phyloP scores from a whole-genome alignment of 2,329 filamentous ascomycete species.

The Drechmeria coniospora region DNA sequence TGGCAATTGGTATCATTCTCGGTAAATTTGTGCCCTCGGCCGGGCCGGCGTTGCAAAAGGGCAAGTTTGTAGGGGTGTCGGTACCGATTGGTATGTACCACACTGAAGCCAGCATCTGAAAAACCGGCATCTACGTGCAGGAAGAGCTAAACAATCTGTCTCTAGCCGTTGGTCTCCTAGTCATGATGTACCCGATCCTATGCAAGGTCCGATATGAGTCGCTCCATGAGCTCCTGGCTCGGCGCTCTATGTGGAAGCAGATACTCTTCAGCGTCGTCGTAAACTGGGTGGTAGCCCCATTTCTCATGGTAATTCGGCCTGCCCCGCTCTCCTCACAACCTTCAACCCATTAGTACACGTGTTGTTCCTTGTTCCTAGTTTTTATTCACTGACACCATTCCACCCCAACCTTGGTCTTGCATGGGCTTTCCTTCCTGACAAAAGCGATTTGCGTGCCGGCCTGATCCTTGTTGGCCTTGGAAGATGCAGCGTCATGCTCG shows the following conservation, averaged over 20 bases:
- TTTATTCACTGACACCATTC: no score
- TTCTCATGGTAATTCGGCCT: slow-evolving; percentile 74
- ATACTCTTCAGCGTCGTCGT: slow-evolving; percentile 60
- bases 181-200: slow-evolving; percentile 92
- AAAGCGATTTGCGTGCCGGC: no score
- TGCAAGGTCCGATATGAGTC: slow-evolving; percentile 74
- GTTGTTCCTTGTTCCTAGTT: no score
- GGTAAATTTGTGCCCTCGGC: slow-evolving; percentile 57
- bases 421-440: no score
- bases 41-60: slow-evolving; percentile 48
- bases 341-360: no score
- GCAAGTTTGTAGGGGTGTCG: slow-evolving; percentile 55
- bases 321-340: no score
- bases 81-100: slow-evolving; percentile 41
- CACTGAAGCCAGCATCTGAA: not conserved
- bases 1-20: slow-evolving; percentile 58
- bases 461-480: no score
- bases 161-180: slow-evolving; percentile 58
- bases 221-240: slow-evolving; percentile 48
- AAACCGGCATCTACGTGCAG: not conserved
- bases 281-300: slow-evolving; percentile 72
- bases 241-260: slow-evolving; percentile 57
- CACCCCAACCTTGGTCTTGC: no score
- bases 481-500: no score
- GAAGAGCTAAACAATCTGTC: not conserved